A percentile compares a stretch with the other conserved stretches of the same genome.
These are phyloP conservation scores for Tricholoma sp. DNA, from an alignment of 768 basidiomycete genomes.

Conservation along the genomic window DNA sequence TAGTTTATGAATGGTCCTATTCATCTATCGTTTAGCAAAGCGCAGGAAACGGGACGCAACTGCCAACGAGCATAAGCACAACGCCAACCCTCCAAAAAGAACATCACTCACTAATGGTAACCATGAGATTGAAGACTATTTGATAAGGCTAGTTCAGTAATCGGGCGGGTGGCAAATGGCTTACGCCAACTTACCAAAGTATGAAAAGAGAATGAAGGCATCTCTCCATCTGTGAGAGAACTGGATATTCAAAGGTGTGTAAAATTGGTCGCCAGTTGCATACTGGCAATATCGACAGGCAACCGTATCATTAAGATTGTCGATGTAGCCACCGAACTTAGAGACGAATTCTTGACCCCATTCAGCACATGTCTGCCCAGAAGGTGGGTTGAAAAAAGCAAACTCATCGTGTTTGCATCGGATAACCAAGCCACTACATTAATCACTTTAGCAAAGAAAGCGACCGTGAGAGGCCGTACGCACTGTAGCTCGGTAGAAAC, in stretches of 20 bases:
- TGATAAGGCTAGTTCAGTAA: neutral
- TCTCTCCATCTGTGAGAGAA: constrained; percentile 65
- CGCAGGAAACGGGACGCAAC: constrained; percentile 70
- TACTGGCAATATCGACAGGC: constrained; percentile 75
- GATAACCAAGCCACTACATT: constrained; percentile 53
- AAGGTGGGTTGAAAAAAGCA: constrained; percentile 63
- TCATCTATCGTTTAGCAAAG: constrained; percentile 55
- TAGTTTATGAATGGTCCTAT: neutral
- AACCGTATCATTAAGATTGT: constrained; percentile 54
- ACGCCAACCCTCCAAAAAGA: neutral
- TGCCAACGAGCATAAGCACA: constrained; percentile 9
- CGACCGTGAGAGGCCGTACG: constrained; percentile 9
- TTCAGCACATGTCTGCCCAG: constrained; percentile 61
- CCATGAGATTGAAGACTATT: constrained; percentile 63
- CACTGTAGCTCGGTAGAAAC: constrained; percentile 74
- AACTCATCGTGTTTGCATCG: constrained; percentile 66
- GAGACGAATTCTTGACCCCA: constrained; percentile 70
- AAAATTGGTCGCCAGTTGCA: constrained; percentile 64
- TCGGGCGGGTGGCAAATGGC: neutral
- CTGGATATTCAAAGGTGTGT: constrained; percentile 57
- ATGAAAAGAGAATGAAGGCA: constrained; percentile 59
- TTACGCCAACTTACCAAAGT: constrained; percentile 37
- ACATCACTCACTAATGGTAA: constrained; percentile 39
- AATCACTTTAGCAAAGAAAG: constrained; percentile 8
- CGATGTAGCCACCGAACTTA: constrained; percentile 66